phyloP scores from a whole-genome alignment of 2,329 filamentous ascomycete species.

The Ophiostoma ulmi region DNA sequence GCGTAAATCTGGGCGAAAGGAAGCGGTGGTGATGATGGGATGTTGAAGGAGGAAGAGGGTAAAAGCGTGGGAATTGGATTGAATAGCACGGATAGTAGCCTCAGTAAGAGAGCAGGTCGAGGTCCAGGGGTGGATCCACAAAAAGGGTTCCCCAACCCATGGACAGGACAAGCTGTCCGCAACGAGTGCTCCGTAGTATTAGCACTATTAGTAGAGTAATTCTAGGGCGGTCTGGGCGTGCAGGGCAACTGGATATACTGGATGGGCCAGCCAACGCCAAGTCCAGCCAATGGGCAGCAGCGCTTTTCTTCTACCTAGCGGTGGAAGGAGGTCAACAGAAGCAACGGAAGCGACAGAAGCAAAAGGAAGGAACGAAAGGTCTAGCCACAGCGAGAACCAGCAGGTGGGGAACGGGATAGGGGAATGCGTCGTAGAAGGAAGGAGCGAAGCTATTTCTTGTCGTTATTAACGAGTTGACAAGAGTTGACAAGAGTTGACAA shows the following conservation, averaged over 20 bases:
- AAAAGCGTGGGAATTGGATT: slow-evolving; percentile 18
- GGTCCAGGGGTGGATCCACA: slow-evolving; percentile 21
- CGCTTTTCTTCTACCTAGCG: neutral
- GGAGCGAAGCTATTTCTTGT: neutral
- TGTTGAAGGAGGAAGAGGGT: slow-evolving; percentile 16
- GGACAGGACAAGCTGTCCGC: slow-evolving; percentile 24
- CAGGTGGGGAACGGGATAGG: neutral
- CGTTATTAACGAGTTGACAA: neutral
- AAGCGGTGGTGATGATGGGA: slow-evolving; percentile 15
- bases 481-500: neutral
- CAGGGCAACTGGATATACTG: neutral
- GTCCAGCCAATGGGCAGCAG: slow-evolving; percentile 4
- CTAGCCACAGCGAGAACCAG: slow-evolving; percentile 2
- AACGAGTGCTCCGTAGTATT: slow-evolving; percentile 12
- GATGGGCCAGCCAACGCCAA: neutral
- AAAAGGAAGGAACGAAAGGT: slow-evolving; percentile 14
- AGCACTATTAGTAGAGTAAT: neutral
- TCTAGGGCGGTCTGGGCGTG: neutral
- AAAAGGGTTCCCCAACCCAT: slow-evolving; percentile 2
- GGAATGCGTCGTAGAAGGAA: neutral
- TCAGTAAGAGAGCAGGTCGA: neutral
- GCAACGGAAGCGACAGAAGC: slow-evolving; percentile 12
- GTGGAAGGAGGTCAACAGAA: neutral
- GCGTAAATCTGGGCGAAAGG: slow-evolving; percentile 16
- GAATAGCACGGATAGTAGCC: neutral